Evolutionary conservation across 495 filamentous ascomycete species (phyloP), one percentile per base, ranked within the genome.

Genomic region (Aspergillus nidulans): DNA sequence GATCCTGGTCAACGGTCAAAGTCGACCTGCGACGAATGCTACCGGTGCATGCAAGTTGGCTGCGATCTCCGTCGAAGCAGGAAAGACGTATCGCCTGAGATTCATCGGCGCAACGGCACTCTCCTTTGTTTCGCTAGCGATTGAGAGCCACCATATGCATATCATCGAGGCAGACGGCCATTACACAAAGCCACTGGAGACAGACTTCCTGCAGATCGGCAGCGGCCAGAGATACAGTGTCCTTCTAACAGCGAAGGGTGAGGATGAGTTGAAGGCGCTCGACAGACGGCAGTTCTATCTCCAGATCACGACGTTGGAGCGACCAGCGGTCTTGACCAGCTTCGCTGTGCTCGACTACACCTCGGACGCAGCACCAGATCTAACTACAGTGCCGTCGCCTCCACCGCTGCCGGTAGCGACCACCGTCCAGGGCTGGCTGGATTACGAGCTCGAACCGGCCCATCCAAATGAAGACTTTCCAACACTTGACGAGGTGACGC

Each of bases 161-260:
- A 72, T 86, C 43, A 76, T 86, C 46, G 76, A 78, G 43, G 80
- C 75, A 1, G 83, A 86, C 59, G 81, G 81, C 18, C 52, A 59
- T 36, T 84, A 85, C 66, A 84, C 82, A 18, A 64, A 74, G 44
- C 77, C 77, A 0, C 60, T 70, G 12, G 56, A 61, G 9, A 77
- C 74, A 0, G 68, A 70, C 42, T 76, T 72, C 58, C 61, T 85
- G n/a, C 80, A 83, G 57, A 62, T 86, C 16, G 77, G 61, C 7
- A 57, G 68, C 6, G 83, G 82, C 20, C 82, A 85, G 58, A 75
- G 83, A 16, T 85, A 77, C 59, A 76, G 77, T 56, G 64, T 80
- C 12, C 64, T 85, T 20, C 65, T 85, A 9, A 68, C 61, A 10
- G 67, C 81, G 4, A 72, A 83, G 20, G 55, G 63, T 5, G 56